phyloP scores from a whole-genome alignment of 345 rosid species.

The Firmiana major region DNA sequence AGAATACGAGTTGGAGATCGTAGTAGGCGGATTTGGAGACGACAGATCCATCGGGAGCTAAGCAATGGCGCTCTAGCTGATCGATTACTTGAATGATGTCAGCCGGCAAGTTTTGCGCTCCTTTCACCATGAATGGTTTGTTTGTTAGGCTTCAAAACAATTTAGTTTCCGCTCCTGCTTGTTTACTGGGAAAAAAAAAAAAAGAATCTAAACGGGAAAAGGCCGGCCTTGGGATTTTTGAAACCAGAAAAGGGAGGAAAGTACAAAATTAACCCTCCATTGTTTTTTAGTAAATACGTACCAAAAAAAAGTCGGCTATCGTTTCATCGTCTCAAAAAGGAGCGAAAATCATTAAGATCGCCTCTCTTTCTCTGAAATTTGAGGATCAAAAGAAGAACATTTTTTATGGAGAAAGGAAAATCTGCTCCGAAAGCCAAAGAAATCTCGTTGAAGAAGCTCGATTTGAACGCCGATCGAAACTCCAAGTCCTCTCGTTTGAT shows the following conservation, averaged over 20 bases:
- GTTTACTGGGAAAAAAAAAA: background rate
- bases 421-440: constrained; percentile 22
- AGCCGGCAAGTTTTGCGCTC: constrained; percentile 63
- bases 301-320: background rate
- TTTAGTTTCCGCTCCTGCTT: background rate
- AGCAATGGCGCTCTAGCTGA: constrained; percentile 96
- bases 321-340: background rate
- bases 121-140: constrained; percentile 47
- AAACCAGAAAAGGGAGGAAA: background rate
- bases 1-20: constrained; percentile 83
- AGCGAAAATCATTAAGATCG: background rate
- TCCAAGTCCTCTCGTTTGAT: constrained; percentile 17
- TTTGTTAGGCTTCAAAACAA: background rate
- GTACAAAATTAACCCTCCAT: background rate
- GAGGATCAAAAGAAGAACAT: background rate
- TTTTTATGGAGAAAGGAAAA: constrained; percentile 39
- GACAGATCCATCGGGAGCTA: constrained; percentile 93
- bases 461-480: constrained; percentile 32
- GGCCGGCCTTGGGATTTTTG: constrained; percentile 15
- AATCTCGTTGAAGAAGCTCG: constrained; percentile 38
- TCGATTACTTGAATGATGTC: constrained; percentile 79
- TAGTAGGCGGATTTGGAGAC: constrained; percentile 77
- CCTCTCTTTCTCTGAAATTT: background rate
- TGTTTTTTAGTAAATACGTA: no score
- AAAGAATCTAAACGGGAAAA: background rate